Evolutionary conservation across 768 basidiomycete species (phyloP), one percentile per base, ranked within the genome.

Genomic region (Daedaleopsis nitida): DNA sequence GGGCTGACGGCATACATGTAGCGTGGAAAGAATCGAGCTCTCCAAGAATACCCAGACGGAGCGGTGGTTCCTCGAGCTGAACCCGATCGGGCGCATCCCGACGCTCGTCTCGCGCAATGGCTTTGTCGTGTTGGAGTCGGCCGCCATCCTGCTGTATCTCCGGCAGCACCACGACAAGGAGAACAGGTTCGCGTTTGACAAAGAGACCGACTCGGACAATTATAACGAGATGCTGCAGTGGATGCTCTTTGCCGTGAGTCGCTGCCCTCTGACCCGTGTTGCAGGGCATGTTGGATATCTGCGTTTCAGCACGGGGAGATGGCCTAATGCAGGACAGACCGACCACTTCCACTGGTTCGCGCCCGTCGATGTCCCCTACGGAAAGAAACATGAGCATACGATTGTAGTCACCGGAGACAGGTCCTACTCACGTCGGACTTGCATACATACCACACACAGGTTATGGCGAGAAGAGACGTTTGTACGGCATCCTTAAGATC

Each of bases 111-210:
- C 78, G 21, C 82, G 85, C 63, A 77, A 84, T 64, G 75, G 86
- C 66, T 92, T 92, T 68, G 66, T 65, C 9, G 83, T 92, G 43
- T 92, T 92, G 65, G 92, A 94, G 70, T 86, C 84, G 5, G 85
- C 88, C 1, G 92, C 93, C 11, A 94, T 96, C 62, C 74, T 94
- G 55, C 74, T 94, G n/a, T 96, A 91, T 70, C 84, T 96, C 54
- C 80, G 80, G 21, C 87, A 92, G 69, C 84, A 88, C 69, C 94
- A 89, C 69, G 94, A 96, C 74, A 86, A 80, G 65, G 83, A 90
- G n/a, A 74, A 80, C 71, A 80, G 83, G 66, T 89, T 94, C 68
- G 82, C 76, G 66, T 93, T 88, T 73, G 80, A 88, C 65, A 74
- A 78, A 3, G 73, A 66, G n/a, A 77, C 69, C 17, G 75, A 83